phyloP scores from a whole-genome alignment of 441 rosid genomes.

The Isatis lusitanica region DNA sequence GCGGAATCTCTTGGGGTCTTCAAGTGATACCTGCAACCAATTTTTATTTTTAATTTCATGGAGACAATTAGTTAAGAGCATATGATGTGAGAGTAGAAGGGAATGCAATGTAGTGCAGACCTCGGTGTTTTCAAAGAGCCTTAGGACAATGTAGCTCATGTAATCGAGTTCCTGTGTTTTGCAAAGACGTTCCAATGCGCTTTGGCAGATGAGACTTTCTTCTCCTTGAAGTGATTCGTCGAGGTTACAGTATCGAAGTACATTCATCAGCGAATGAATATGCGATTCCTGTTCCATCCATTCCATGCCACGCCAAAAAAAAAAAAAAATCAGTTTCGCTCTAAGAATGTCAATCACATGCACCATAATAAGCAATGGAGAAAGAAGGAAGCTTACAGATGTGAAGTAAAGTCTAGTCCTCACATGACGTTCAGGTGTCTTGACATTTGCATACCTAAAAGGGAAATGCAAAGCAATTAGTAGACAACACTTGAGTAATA shows the following conservation, averaged over 20 bases:
- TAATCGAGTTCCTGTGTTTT: constrained; percentile 98
- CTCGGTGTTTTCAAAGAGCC: constrained; percentile 95
- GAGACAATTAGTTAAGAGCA: background rate
- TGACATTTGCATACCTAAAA: constrained; percentile 93
- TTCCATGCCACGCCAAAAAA: background rate
- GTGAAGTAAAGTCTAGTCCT: constrained; percentile 99
- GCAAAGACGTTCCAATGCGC: constrained; percentile 81
- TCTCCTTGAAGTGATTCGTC: constrained; percentile 98
- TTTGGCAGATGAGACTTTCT: constrained; percentile 82
- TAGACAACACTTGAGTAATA: background rate
- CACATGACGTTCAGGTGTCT: constrained; percentile 98
- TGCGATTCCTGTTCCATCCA: constrained; percentile 78
- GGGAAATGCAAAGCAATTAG: background rate
- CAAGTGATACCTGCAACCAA: constrained; percentile 56
- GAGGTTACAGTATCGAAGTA: constrained; percentile 94
- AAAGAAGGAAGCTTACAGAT: constrained; percentile 64
- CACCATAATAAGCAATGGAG: background rate
- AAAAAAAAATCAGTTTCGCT: background rate
- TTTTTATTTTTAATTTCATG: background rate
- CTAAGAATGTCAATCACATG: background rate
- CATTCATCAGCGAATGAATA: constrained; percentile 98
- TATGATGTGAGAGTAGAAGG: background rate
- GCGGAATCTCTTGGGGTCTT: constrained; percentile 91
- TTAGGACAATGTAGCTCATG: constrained; percentile 96
- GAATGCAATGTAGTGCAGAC: background rate